These are phyloP conservation scores for Phaeosphaeriaceae sp. DNA, from an alignment of 2,329 filamentous ascomycete genomes.

Conservation along the genomic window DNA sequence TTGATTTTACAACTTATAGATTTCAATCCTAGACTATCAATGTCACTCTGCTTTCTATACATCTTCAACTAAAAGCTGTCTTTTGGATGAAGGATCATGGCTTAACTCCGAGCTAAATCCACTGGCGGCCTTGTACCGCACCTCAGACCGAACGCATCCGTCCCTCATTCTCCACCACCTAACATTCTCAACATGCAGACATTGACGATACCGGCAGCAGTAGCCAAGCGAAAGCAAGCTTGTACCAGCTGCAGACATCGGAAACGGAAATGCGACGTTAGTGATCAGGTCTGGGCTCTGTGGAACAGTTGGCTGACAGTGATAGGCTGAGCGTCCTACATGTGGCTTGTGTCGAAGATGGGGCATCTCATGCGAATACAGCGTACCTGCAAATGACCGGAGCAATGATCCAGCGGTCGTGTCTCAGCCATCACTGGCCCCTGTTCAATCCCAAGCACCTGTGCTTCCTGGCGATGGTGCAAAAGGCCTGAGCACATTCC, in stretches of 20 bases:
- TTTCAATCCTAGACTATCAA: not conserved
- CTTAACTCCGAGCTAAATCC: constrained; percentile 16
- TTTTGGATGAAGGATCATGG: not conserved
- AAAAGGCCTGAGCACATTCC: not conserved
- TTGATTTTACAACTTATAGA: not conserved
- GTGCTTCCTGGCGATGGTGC: too few species aligned
- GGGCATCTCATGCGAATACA: constrained; percentile 33
- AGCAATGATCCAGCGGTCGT: not conserved
- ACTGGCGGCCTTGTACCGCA: not conserved
- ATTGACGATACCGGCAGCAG: constrained; percentile 30
- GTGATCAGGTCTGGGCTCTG: constrained; percentile 8
- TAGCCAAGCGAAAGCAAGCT: constrained; percentile 43
- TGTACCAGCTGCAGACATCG: constrained; percentile 41
- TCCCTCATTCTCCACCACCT: not conserved
- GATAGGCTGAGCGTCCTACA: constrained; percentile 30
- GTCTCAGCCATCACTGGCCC: not conserved
- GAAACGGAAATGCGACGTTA: constrained; percentile 44
- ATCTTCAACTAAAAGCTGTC: too few species aligned
- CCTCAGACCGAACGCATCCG: not conserved
- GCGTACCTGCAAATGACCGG: not conserved
- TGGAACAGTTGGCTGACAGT: constrained; percentile 14
- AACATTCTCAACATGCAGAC: constrained; percentile 17
- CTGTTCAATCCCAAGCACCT: too few species aligned
- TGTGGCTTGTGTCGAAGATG: constrained; percentile 35
- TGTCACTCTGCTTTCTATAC: not conserved